phyloP scores from a whole-genome alignment of 495 filamentous ascomycete genomes.

The Penicillium ochrochloron region DNA sequence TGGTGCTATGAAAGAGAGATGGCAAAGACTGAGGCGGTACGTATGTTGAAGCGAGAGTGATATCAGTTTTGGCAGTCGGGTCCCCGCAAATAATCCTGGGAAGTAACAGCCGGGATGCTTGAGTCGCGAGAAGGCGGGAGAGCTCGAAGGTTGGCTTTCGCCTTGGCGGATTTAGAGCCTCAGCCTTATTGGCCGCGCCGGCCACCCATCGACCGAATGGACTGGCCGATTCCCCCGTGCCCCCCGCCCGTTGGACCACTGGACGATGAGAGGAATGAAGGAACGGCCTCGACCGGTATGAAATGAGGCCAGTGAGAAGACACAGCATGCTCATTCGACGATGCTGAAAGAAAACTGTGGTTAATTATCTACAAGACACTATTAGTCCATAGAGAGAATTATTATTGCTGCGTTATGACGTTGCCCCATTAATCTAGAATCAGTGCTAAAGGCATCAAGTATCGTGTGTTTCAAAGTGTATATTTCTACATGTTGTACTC shows the following conservation, averaged over 20 bases:
- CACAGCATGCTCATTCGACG: not conserved
- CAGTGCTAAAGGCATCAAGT: not conserved
- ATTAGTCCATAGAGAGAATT: not conserved
- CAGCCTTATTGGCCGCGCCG: constrained; percentile 2
- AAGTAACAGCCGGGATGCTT: not conserved
- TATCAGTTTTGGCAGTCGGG: not conserved
- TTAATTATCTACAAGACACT: not conserved
- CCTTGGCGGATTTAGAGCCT: not conserved
- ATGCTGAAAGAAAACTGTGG: not conserved
- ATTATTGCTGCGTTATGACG: not conserved
- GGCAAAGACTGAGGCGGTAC: not conserved
- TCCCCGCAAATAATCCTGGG: not conserved
- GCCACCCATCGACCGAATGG: not conserved
- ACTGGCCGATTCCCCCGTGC: not conserved
- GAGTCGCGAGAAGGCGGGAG: not conserved
- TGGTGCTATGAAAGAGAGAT: not conserved
- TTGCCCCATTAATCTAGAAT: not conserved
- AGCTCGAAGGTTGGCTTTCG: not conserved
- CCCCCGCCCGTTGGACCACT: not conserved
- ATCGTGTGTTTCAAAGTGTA: not conserved
- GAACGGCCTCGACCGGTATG: not conserved
- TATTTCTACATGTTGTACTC: not conserved
- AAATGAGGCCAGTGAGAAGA: not conserved
- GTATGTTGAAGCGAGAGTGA: not conserved
- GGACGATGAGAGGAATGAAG: not conserved